Evolutionary conservation across 106 monocot genomes (phyloP), one percentile per base, ranked within the genome.

Genomic region (Dendrobium nobile): DNA sequence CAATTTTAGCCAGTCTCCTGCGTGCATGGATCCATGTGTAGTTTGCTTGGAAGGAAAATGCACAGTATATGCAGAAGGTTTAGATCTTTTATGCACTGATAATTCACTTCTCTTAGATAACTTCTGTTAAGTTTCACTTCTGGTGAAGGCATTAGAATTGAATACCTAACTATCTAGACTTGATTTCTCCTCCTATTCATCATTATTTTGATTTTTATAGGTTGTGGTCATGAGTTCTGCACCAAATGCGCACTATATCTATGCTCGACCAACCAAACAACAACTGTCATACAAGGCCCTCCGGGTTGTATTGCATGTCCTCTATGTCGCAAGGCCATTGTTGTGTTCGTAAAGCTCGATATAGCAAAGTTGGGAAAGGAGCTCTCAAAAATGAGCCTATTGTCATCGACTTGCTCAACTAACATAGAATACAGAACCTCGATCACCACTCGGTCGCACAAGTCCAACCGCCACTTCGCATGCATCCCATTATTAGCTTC

Each of bases 201-300:
- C 11, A 26, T 68, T 33, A 15, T 70, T 37, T 28, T 5, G 15
- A 40, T 76, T 48, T 24, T 75, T 51, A 48, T 85, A 95, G 95
- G 92, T 54, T 95, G 95, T 82, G 73, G 80, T 9, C 95, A 95
- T 68, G 95, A 95, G 80, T 92, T 95, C 74, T 95, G 95, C 87
- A 92, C 92, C 20, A 88, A 86, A 76, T 95, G 95, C 28, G 95
- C 95, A 15, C 72, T 95, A 10, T 90, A 95, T 75, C 88, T 95
- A 6, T 95, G 92, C 55, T 90, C 92, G 31, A 90, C 89, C 65
- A 89, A 75, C 85, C 86, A 81, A 85, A 82, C 84, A 16, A 81
- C 87, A 28, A 78, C 48, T 43, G 20, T 67, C 22, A 20, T 54
- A 16, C 7, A 78, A 9, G 88, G 90, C 7, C 90, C 95, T 15